Percentiles rank a stretch among this genome's conserved stretches.
Conservation (phyloP, 257 asterid genomes). For the Solanum rostratum region DNA sequence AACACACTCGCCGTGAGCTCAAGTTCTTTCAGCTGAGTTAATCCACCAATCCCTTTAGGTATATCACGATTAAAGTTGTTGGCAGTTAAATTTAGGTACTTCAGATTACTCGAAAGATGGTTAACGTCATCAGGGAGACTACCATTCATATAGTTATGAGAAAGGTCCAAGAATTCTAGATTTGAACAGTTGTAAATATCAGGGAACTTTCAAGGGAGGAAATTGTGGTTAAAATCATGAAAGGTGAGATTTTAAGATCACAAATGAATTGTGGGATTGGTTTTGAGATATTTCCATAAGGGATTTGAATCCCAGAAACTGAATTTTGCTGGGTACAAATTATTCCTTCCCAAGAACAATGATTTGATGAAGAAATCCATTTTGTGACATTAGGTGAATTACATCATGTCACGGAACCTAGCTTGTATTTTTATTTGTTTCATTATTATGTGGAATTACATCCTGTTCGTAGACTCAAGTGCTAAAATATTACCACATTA, state of each 20-base stretch:
- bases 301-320: constrained; percentile 26
- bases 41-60: constrained; percentile 46
- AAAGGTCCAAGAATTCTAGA: constrained; percentile 50
- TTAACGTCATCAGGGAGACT: constrained; percentile 36
- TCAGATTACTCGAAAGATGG: constrained; percentile 33
- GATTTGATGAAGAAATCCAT: constrained; percentile 50
- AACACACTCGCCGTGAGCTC: constrained; percentile 19
- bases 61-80: constrained; percentile 58
- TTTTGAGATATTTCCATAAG: constrained; percentile 8
- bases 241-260: constrained; percentile 38
- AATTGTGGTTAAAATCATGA: constrained; percentile 31
- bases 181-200: constrained; percentile 33
- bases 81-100: constrained; percentile 18
- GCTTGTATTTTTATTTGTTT: no score
- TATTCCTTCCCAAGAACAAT: constrained; percentile 72
- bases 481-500: no score
- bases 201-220: constrained; percentile 38
- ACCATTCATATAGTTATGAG: constrained; percentile 39
- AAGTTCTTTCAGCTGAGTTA: constrained; percentile 28
- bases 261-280: constrained; percentile 41
- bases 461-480: no score
- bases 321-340: constrained; percentile 36
- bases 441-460: no score
- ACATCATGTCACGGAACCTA: no score
- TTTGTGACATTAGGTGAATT: constrained; percentile 40